Conservation (phyloP, 768 basidiomycete genomes). For the Leucosporidium scottii region DNA sequence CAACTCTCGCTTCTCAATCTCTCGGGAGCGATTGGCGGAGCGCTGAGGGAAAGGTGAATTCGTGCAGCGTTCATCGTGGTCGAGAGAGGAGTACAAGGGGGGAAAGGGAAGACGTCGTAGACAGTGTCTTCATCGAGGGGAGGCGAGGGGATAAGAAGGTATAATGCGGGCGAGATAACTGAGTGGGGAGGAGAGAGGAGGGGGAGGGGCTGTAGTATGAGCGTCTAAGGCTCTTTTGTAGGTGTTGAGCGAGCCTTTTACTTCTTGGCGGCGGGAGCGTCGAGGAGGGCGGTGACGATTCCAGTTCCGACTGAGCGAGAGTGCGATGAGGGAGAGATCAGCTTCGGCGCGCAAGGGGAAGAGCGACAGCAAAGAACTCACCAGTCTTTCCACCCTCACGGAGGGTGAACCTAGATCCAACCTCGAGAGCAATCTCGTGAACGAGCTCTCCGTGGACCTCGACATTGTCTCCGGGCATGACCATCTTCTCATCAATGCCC, state of each 20-base stretch:
- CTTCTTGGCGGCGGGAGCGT: constrained; percentile 2
- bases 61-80: no score
- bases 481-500: constrained; percentile 52
- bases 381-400: constrained; percentile 73
- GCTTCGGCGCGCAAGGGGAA: constrained; percentile 8
- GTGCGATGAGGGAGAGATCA: not conserved
- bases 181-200: no score
- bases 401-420: constrained; percentile 27
- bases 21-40: no score
- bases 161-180: not conserved
- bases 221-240: not conserved
- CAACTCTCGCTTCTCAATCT: no score
- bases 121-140: not conserved
- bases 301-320: constrained; percentile 72
- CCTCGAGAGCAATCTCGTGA: constrained; percentile 45
- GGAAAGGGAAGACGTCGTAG: no score
- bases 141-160: not conserved
- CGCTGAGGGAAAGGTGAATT: no score
- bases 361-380: constrained; percentile 43
- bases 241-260: not conserved
- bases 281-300: constrained; percentile 50
- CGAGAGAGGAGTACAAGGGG: no score
- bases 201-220: not conserved
- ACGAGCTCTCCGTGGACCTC: constrained; percentile 79
- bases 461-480: constrained; percentile 97